Percentiles rank a stretch among this genome's conserved stretches.
These are phyloP conservation scores for Gloeophyllum trabeum DNA, from an alignment of 768 basidiomycete species.

Conservation along the genomic window DNA sequence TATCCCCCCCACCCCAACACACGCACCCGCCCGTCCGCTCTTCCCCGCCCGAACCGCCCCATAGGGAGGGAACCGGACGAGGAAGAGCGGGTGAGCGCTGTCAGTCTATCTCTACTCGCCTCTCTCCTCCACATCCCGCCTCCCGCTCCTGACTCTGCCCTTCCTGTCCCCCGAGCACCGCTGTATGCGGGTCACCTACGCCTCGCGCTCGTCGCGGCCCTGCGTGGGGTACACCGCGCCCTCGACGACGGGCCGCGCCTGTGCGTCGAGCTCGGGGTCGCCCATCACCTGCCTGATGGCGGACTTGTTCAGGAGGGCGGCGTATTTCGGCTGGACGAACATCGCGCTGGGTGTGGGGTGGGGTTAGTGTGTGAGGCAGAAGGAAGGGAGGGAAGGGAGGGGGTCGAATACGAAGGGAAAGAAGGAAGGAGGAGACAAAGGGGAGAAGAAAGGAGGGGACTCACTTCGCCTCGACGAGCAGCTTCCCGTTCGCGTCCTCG, in stretches of 20 bases:
- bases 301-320: conserved; percentile 56
- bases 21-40: too few species aligned
- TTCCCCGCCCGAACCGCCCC: too few species aligned
- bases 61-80: too few species aligned
- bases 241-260: neutral
- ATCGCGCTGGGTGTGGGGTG: conserved; percentile 39
- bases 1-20: too few species aligned
- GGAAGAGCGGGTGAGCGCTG: too few species aligned
- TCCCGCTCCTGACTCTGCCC: too few species aligned
- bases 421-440: neutral
- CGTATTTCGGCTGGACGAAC: conserved; percentile 87
- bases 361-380: neutral
- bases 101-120: too few species aligned
- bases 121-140: too few species aligned
- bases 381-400: neutral
- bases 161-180: too few species aligned
- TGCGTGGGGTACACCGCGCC: too few species aligned
- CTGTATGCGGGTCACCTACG: too few species aligned
- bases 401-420: neutral
- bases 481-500: conserved; percentile 72
- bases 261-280: conserved; percentile 21
- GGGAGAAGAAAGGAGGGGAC: conserved; percentile 16
- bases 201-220: too few species aligned
- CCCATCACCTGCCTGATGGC: conserved; percentile 59
- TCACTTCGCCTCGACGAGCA: conserved; percentile 75